A percentile compares a stretch with the other conserved stretches of the same genome.
phyloP scores from a whole-genome alignment of 2,329 filamentous ascomycete genomes.

The Eutypa lata region DNA sequence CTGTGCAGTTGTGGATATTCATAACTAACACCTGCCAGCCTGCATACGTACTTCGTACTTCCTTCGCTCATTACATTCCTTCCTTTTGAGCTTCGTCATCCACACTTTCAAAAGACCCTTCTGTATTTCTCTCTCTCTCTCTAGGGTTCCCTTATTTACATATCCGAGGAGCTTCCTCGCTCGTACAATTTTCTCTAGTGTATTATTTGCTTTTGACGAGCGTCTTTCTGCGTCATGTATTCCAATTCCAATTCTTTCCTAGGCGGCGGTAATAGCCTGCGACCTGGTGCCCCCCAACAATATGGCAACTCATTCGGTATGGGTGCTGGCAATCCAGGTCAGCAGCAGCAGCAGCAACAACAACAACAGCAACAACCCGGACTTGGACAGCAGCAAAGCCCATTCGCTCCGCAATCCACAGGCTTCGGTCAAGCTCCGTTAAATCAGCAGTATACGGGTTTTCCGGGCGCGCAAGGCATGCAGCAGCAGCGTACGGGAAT shows the following conservation, averaged over 20 bases:
- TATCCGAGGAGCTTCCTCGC: conserved; percentile 21
- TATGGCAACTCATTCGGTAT: conserved; percentile 50
- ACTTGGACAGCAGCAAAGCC: conserved; percentile 38
- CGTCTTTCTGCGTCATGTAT: conserved; percentile 61
- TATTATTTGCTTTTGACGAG: conserved; percentile 7
- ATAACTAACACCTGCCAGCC: too few species aligned
- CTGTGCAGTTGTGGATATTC: too few species aligned
- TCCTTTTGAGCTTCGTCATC: conserved; percentile 2
- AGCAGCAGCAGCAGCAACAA: conserved; percentile 41
- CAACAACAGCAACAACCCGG: conserved; percentile 38
- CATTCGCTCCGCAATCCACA: conserved; percentile 58
- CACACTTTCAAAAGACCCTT: background rate
- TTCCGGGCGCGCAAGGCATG: conserved; percentile 50
- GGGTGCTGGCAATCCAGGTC: conserved; percentile 30
- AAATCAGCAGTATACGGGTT: conserved; percentile 61
- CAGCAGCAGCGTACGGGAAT: conserved; percentile 29
- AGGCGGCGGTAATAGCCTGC: conserved; percentile 73
- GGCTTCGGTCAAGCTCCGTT: conserved; percentile 56
- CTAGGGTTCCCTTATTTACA: background rate
- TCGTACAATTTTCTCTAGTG: conserved; percentile 12
- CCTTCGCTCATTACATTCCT: background rate
- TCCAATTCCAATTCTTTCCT: conserved; percentile 84
- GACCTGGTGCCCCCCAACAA: conserved; percentile 53
- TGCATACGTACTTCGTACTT: background rate
- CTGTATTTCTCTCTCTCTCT: background rate